Conservation (phyloP, 768 basidiomycete species). For the Termitomyces sp. region DNA sequence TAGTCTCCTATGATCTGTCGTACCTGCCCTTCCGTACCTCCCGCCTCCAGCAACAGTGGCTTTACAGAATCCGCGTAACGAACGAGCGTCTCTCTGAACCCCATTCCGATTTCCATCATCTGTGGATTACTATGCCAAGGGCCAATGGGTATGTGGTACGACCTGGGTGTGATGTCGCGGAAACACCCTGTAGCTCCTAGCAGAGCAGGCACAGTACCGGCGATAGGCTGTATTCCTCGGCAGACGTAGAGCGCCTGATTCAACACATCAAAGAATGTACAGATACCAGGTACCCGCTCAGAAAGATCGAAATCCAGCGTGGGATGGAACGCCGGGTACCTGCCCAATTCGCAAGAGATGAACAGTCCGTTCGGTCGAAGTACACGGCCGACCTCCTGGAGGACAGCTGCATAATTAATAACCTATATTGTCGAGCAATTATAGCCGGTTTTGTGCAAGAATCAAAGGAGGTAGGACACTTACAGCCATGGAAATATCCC, state of each 20-base stretch:
- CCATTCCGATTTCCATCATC: constrained; percentile 33
- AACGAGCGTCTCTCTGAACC: constrained; percentile 30
- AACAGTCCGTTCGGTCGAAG: constrained; percentile 70
- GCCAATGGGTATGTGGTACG: constrained; percentile 44
- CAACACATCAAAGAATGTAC: constrained; percentile 32
- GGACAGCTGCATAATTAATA: constrained; percentile 42
- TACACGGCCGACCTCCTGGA: constrained; percentile 57
- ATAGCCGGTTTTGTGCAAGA: background rate
- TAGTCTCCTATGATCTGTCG: constrained; percentile 34
- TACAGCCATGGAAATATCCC: constrained; percentile 55
- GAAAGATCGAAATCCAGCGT: constrained; percentile 18
- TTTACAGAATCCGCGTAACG: constrained; percentile 43
- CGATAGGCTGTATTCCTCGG: constrained; percentile 33
- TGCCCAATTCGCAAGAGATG: constrained; percentile 56
- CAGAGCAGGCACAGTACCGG: constrained; percentile 28
- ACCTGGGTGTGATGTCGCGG: constrained; percentile 23
- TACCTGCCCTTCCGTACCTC: constrained; percentile 29
- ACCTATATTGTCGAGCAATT: constrained; percentile 33
- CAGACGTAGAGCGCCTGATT: constrained; percentile 23
- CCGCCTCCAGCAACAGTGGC: constrained; percentile 39
- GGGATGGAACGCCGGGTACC: constrained; percentile 34
- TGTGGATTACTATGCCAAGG: constrained; percentile 36
- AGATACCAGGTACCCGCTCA: constrained; percentile 33
- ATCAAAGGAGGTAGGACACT: constrained; percentile 18
- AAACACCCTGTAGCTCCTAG: constrained; percentile 35